Base-by-base conservation (phyloP, 106 monocot genomes). In the Iris macrosiphon region DNA sequence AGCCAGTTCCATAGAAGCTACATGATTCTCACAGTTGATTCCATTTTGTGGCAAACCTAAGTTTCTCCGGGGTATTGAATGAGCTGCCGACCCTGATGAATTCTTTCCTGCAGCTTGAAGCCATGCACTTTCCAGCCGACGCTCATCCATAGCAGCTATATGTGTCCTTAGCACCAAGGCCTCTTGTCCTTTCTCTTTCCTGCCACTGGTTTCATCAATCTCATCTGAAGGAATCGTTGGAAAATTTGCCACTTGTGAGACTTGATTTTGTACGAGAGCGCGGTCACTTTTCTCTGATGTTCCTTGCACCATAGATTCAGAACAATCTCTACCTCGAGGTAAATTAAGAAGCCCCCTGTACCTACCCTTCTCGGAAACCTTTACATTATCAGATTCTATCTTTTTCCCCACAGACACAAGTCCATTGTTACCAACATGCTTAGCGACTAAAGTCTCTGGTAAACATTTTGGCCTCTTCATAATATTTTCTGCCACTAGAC, bases 81-180 rank as follows among this genome's bases (percentile, higher is more conserved):
- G 65, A 53, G 42, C 52, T 2, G 40, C 30, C 3, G 76, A 69
- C 40, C 66, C 70, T 29, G 69, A 31, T 49, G 44, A 48, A 55
- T 52, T 51, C 17, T 72, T 82, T 56, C 75, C 75, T 30, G 68
- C 52, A 38, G 50, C 48, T 66, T 86, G 85, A 54, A 79, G 75
- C 92, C 85, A 88, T 49, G 84, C 93, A 64, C 64, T 78, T 48
- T 93, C 88, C n/a, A 84, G 50, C 43, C 59, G 72, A 45, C 80
- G 73, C 24, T 75, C 80, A 60, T 72, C 75, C 19, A 24, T 26
- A 39, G 40, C 9, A 38, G 14, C 7, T 31, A 32, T 15, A 29
- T n/a, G 11, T 29, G 18, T 50, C 50, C 18, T 15, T 46, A 24
- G 5, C 23, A 24, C 46, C 21, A 14, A 20, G 7, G 24, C 24